These are phyloP conservation scores for Posidonia australis DNA, from an alignment of 106 monocot species.

Conservation along the genomic window DNA sequence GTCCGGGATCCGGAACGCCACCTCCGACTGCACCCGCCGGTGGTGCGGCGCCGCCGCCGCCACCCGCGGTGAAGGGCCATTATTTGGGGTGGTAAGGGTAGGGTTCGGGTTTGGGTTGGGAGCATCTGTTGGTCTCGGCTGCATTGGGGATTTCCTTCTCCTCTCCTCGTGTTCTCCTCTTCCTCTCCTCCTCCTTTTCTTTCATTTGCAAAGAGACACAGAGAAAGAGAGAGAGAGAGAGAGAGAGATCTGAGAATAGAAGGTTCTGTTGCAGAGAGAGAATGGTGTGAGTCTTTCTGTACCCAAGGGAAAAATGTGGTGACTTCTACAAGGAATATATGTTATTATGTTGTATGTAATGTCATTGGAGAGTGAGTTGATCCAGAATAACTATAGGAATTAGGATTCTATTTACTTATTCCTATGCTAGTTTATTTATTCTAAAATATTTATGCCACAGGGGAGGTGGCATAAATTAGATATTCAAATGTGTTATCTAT, in stretches of 20 bases:
- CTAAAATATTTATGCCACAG: no score
- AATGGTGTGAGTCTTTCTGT: not conserved
- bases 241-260: conserved; percentile 1
- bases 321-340: no score
- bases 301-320: not conserved
- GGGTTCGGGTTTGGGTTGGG: not conserved
- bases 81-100: not conserved
- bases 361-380: no score
- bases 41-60: conserved; percentile 17
- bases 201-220: conserved; percentile 5
- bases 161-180: not conserved
- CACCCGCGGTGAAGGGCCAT: not conserved
- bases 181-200: not conserved
- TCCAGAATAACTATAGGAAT: no score
- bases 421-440: no score
- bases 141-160: conserved; percentile 2
- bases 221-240: conserved; percentile 5
- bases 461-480: no score
- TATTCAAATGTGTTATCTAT: no score
- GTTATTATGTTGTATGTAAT: no score
- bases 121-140: not conserved
- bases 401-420: no score
- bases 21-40: conserved; percentile 38
- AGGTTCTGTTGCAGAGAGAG: not conserved
- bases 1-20: conserved; percentile 31